Evolutionary conservation across 2,329 filamentous ascomycete genomes (phyloP).

Genomic region (Raffaelea arxii): DNA sequence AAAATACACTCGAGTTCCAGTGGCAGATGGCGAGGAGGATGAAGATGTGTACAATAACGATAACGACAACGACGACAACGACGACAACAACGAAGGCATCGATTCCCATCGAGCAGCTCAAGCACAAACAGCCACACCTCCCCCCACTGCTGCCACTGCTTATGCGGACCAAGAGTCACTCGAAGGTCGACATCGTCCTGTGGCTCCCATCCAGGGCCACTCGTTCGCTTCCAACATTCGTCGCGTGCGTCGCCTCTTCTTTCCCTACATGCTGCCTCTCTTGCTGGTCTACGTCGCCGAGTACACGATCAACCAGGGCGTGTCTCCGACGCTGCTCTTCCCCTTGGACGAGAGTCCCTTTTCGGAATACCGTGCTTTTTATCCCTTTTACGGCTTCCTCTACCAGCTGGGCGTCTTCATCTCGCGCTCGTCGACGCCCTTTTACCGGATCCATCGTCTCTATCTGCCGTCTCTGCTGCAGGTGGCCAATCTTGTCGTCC

Average conservation of each 20-base stretch:
- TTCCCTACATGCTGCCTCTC: slow-evolving; percentile 80
- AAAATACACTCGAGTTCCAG: too few relatives aligned
- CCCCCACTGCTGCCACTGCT: slow-evolving; percentile 28
- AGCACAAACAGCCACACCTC: slow-evolving; percentile 24
- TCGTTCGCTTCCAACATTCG: slow-evolving; percentile 43
- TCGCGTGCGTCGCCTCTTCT: slow-evolving; percentile 60
- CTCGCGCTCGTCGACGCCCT: slow-evolving; percentile 82
- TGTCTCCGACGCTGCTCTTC: slow-evolving; percentile 82
- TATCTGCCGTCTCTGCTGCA: slow-evolving; percentile 80
- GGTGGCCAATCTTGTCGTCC: slow-evolving; percentile 61
- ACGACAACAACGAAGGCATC: slow-evolving; percentile 23
- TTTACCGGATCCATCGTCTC: slow-evolving; percentile 68
- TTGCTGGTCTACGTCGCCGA: slow-evolving; percentile 90
- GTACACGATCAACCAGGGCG: slow-evolving; percentile 95
- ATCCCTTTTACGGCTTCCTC: slow-evolving; percentile 87
- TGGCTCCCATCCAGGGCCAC: too few relatives aligned
- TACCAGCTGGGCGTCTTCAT: slow-evolving; percentile 95
- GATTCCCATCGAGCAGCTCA: slow-evolving; percentile 15
- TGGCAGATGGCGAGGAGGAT: too few relatives aligned
- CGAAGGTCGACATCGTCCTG: slow-evolving; percentile 9
- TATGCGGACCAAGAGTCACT: slow-evolving; percentile 24
- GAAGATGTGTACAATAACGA: too few relatives aligned
- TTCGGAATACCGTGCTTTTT: slow-evolving; percentile 72
- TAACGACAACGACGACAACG: slow-evolving; percentile 23
- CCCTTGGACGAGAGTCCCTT: slow-evolving; percentile 71